Evolutionary conservation across 352 stramenopile genomes (phyloP), one percentile per base, ranked within the genome.

Genomic region (Phytophthora idaei): DNA sequence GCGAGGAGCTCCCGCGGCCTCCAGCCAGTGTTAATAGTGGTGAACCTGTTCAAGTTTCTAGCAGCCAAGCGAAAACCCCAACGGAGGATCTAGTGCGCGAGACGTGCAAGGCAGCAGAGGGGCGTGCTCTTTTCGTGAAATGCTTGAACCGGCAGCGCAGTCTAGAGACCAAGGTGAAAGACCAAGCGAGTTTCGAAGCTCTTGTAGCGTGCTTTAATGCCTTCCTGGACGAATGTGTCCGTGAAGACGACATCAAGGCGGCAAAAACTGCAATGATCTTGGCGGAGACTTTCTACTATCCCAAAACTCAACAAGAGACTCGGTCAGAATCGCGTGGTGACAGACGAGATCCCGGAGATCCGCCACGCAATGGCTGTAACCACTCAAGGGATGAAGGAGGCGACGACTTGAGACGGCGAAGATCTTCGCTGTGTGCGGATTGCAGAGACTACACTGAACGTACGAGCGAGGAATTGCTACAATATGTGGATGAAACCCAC

Each of bases 221-320:
- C 9, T 95, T 94, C 57, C 65, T 95, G 1, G 78, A 90, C 57
- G 76, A 87, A 32, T 95, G 87, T 47, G 76, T 92, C 15, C 81
- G 71, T 32, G 78, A 94, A 56, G 84, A 92, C 48, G 85, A 95
- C 57, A 80, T 93, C 44, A 94, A 94, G 60, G 84, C 86, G 2
- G 85, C 87, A 46, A 95, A 95, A 73, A 95, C 85, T 1, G 87
- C 87, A 31, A 95, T 95, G 84, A 95, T 95, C 39, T 74, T 95
- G 27, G 83, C 87, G 1, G 87, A 93, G 49, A 95, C 87, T 2
- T 95, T 95, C 47, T 95, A 94, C 45, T 59, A 67, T 10, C 71
- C 71, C 3, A 78, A 75, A 50, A 28, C 36, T 15, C 14, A 51
- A 27, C 36, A 71, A 50, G 32, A 53, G 11, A n/a, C 14, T 52